Evolutionary conservation across 2,329 filamentous ascomycete genomes (phyloP).

Genomic region (Pseudocercospora fuligena): DNA sequence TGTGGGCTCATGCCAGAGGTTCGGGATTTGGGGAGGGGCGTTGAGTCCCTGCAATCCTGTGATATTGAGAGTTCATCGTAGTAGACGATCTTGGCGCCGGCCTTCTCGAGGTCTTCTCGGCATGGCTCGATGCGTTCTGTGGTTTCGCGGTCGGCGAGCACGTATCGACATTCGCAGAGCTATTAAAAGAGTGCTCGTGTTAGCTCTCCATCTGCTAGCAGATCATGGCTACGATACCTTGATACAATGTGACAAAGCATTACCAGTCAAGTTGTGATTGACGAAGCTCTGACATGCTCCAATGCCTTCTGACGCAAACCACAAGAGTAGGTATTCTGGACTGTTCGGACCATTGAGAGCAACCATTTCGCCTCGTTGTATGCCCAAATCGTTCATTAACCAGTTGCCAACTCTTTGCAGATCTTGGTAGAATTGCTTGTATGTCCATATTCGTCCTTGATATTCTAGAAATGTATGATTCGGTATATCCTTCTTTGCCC

Average conservation of each 20-base stretch:
- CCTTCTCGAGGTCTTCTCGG: slow-evolving; percentile 26
- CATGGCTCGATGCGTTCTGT: slow-evolving; percentile 33
- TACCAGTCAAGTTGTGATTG: slow-evolving; percentile 43
- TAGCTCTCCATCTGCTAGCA: neutral
- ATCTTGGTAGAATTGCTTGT: slow-evolving; percentile 70
- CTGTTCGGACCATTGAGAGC: slow-evolving; percentile 43
- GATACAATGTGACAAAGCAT: slow-evolving; percentile 42
- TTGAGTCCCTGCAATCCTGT: slow-evolving; percentile 23
- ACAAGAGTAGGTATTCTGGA: slow-evolving; percentile 41
- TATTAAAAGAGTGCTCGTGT: slow-evolving; percentile 8
- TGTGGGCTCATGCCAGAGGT: slow-evolving; percentile 20
- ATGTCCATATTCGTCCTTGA: slow-evolving; percentile 63
- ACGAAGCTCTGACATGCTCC: slow-evolving; percentile 40
- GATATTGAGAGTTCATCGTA: slow-evolving; percentile 33
- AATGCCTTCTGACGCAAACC: slow-evolving; percentile 64
- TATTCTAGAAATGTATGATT: slow-evolving; percentile 36
- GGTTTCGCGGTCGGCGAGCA: slow-evolving; percentile 35
- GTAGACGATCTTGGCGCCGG: slow-evolving; percentile 31
- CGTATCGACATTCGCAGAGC: slow-evolving; percentile 33
- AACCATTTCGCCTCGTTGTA: slow-evolving; percentile 40
- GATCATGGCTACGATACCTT: slow-evolving; percentile 34
- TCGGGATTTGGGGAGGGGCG: slow-evolving; percentile 32
- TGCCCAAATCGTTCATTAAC: slow-evolving; percentile 64
- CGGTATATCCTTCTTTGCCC: slow-evolving; percentile 31
- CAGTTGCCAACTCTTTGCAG: slow-evolving; percentile 74